Percentiles rank a stretch among this genome's conserved stretches.
phyloP scores from a whole-genome alignment of 2,329 filamentous ascomycete genomes.

The Fusarium sp. region DNA sequence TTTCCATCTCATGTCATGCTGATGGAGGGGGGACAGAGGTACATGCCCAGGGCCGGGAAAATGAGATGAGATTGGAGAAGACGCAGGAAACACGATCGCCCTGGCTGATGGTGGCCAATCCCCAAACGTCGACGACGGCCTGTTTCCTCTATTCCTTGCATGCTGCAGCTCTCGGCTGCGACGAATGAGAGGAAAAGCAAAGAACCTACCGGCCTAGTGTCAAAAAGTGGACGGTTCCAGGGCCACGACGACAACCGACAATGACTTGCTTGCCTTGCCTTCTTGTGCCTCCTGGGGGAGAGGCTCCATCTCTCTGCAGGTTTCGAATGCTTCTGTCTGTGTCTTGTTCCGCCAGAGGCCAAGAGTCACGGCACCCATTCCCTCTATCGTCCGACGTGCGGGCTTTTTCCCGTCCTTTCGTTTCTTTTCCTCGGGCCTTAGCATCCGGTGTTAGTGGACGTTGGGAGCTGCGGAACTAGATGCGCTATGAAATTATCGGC shows the following conservation, averaged over 20 bases:
- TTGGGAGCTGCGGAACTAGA: conserved; percentile 31
- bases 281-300: conserved; percentile 9
- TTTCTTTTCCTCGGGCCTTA: conserved; percentile 22
- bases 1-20: conserved; percentile 17
- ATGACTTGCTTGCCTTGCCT: neutral
- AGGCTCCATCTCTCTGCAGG: conserved; percentile 38
- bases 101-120: conserved; percentile 37
- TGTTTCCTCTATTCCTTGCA: conserved; percentile 40
- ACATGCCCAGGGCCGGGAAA: conserved; percentile 11
- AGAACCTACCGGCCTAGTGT: conserved; percentile 13
- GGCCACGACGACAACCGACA: conserved; percentile 7
- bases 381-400: conserved; percentile 29
- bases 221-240: conserved; percentile 8
- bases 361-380: conserved; percentile 19
- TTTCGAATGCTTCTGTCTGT: conserved; percentile 21
- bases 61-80: conserved; percentile 31
- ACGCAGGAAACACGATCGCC: conserved; percentile 24
- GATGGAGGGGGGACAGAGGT: neutral
- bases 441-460: conserved; percentile 18
- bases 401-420: conserved; percentile 8
- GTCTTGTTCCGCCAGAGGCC: conserved; percentile 9
- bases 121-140: conserved; percentile 23
- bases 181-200: conserved; percentile 27
- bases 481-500: conserved; percentile 28
- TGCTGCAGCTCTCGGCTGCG: conserved; percentile 34